phyloP scores from a whole-genome alignment of 768 basidiomycete genomes.

The Pisolithus orientalis region DNA sequence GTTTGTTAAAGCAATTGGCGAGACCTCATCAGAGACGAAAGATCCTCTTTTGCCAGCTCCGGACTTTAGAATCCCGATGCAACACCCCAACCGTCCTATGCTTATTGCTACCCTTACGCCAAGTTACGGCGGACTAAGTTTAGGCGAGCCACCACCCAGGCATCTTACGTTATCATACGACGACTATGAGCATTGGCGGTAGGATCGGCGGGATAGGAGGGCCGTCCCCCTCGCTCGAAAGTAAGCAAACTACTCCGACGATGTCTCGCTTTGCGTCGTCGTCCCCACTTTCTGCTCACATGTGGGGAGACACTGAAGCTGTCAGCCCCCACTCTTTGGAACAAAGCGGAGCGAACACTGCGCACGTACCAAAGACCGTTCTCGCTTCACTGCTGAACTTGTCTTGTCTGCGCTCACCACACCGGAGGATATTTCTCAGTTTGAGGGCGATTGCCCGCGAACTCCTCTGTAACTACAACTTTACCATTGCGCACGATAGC shows the following conservation, averaged over 20 bases:
- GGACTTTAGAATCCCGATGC: conserved; percentile 56
- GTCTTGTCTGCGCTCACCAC: too few species aligned
- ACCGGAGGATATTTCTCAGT: too few species aligned
- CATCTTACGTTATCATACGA: conserved; percentile 36
- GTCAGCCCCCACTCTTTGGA: too few species aligned
- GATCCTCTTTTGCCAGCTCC: conserved; percentile 39
- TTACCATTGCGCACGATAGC: too few species aligned
- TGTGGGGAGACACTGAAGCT: too few species aligned
- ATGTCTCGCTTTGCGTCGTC: neutral
- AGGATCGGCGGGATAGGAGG: conserved; percentile 1
- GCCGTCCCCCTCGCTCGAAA: neutral
- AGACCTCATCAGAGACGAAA: conserved; percentile 9
- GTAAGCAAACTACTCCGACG: neutral
- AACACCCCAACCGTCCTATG: conserved; percentile 14
- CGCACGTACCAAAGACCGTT: too few species aligned
- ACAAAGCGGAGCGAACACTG: too few species aligned
- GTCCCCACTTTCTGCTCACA: neutral
- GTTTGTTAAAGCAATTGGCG: conserved; percentile 30
- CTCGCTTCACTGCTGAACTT: too few species aligned
- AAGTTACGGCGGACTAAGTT: conserved; percentile 10
- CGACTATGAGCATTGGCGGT: conserved; percentile 23
- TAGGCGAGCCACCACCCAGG: conserved; percentile 8
- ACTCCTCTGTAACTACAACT: too few species aligned
- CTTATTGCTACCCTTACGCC: neutral
- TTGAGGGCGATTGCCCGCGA: too few species aligned